Evolutionary conservation across 2,329 filamentous ascomycete species (phyloP), one percentile per base, ranked within the genome.

Genomic region (Immersiporthe knoxdaviesiana): DNA sequence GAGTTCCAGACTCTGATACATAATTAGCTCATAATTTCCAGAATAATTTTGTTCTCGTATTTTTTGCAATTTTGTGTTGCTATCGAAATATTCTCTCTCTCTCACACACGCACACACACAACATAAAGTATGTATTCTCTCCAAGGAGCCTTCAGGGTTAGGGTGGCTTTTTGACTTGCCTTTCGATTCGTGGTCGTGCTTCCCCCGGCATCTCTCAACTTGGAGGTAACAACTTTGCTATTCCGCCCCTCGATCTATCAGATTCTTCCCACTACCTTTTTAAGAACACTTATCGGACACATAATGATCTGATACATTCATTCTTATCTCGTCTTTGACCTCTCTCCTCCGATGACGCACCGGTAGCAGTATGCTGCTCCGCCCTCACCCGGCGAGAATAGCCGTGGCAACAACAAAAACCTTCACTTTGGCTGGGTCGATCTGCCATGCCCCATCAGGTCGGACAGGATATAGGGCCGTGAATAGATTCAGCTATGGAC

Each of bases 361-460:
- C 35, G 54, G 10, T 41, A 68, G 47, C 62, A 70, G 69, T 21
- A 70, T 70, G 63, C 60, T 66, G n/a, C 66, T 52, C 68, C 68
- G 54, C 70, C 69, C 54, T 35, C 41, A 60, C n/a, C 44, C 52
- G 65, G 61, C 41, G 44, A 61, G 21, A 52, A 27, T 24, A 60
- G 56, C 39, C 60, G 56, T 41, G 44, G 16, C 44, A 24, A 14
- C 27, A n/a, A 39, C 44, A 24, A 14, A 21, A n/a, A 39, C 30
- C 37, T 58, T 30, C 35, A 32, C n/a, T 30, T 47, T 37, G 47
- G 24, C 71, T 63, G 69, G 71, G 70, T 71, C 72, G 72, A 70
- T 68, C 69, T 71, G 68, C 50, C 70, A 71, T 39, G 10, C 6
- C 24, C 14, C 30, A 30, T 18, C 54, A 27, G 54, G 44, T 50